Base-by-base conservation (phyloP, 2,329 filamentous ascomycete species). In the Verticillium tricorpus region DNA sequence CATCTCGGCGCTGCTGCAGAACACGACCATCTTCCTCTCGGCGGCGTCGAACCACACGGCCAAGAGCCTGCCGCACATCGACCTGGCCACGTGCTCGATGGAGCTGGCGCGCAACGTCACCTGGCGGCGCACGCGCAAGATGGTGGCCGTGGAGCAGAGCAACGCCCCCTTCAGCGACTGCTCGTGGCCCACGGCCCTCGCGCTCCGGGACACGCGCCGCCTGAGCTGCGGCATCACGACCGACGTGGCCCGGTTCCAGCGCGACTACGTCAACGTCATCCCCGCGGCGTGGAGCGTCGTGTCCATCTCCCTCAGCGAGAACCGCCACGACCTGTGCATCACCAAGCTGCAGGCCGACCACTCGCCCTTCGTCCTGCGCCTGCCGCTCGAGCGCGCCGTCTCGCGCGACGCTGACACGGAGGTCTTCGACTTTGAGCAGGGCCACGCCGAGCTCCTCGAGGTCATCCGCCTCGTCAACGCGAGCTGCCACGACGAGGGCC, bases 201-300 rank as follows among this genome's bases (percentile, higher is more conserved):
- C 40, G 19, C 62, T 56, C 15, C 55, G 62, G 32, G 70, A 72
- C 31, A 59, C 69, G 5, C 74, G 76, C 54, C 77, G 77, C 28
- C 71, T 70, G 2, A 85, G 81, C 64, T 72, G 84, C 19, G 80
- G 77, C 1, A 72, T 80, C 61, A 74, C 78, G 5, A 75, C 80
- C 11, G 82, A 89, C 65, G 82, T 87, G 69, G 75, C 80, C 54
- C 80, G 81, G 31, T 96, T 97, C 69, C 90, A 94, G 71, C 82
- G 84, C 65, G 85, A 93, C 56, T 97, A 93, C 68, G 83, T 97
- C 58, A 91, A 97, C 69, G 89, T 94, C 58, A 87, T 99, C 6
- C 96, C 95, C 0, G 77, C 81, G 45, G 81, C 83, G 7, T 99
- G 95, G 95, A 92, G 88, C 56, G 90, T 93, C 1, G 80, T 99